Base-by-base conservation (phyloP, 2,329 filamentous ascomycete species). In the Neodidymelliopsis sp. region DNA sequence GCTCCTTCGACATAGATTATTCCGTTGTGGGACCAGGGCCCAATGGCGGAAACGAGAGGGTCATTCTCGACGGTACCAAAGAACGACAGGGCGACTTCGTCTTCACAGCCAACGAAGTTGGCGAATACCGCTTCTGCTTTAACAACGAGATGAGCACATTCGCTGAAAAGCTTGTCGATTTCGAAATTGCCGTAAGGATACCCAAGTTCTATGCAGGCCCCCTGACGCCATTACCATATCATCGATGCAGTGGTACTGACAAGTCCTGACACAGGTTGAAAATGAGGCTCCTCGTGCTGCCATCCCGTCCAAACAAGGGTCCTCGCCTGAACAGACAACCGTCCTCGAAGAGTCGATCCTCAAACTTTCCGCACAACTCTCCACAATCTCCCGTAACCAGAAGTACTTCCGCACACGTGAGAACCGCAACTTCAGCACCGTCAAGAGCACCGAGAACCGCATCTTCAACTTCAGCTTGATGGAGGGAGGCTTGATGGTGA, bases 361-460 rank as follows among this genome's bases (percentile, higher is more conserved):
- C 80, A 97, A 96, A 79, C 83, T 99, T 53, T 96, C 91, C 10
- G 87, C 90, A 57, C 91, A 96, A 71, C 79, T 99, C 39, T 96
- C 91, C 11, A 97, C 92, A 55, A 94, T 99, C 70, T 91, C 90
- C 30, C 85, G 94, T 68, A 97, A 96, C 79, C 94, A 99, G 71
- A 99, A 99, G 75, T 99, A 99, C 81, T 99, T 99, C 86, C 89
- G 95, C 56, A 99, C 94, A 2, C 87, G 94, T 60, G 94, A 99
- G 81, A 99, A 99, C 82, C 85, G 94, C 55, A 99, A 99, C 78
- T 97, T 99, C 78, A 95, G 90, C 78, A 99, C 94, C 8, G 94
- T 99, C 65, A 84, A 90, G 74, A 97, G 92, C 78, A 99, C 94
- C 29, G 94, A 99, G 81, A 85, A 85, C 72, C 84, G 94, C 57